Evolutionary conservation across 495 filamentous ascomycete species (phyloP).

Genomic region (Annulohypoxylon moriforme): DNA sequence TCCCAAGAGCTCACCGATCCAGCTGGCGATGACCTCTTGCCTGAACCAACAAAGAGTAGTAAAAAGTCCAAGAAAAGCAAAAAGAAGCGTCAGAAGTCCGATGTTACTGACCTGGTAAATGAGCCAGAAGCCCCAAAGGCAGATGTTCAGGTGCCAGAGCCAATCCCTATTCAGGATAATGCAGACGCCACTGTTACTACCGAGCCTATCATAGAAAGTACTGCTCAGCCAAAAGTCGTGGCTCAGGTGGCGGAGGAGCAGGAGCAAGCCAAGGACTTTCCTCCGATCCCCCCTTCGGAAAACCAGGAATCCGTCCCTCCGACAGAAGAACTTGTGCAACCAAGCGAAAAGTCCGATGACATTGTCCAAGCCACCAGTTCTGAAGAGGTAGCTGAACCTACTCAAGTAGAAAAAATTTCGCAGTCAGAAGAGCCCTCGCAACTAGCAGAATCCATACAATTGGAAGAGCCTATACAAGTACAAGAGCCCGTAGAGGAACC

Average conservation of each 20-base stretch:
- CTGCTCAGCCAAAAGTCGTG: not conserved
- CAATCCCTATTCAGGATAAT: not conserved
- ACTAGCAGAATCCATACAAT: not conserved
- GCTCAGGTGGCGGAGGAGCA: not conserved
- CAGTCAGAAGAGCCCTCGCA: not conserved
- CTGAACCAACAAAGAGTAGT: slow-evolving; percentile 12
- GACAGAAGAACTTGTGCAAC: not conserved
- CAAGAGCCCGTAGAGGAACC: slow-evolving; percentile 4
- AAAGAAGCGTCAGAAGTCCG: slow-evolving; percentile 47
- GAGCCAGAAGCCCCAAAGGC: slow-evolving; percentile 22
- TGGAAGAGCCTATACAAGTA: not conserved
- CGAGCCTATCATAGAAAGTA: not conserved
- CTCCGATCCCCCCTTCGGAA: not conserved
- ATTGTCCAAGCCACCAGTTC: not conserved
- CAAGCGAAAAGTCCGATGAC: not conserved
- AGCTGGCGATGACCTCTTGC: not conserved
- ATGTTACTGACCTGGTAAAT: not conserved
- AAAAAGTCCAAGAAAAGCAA: slow-evolving; percentile 42
- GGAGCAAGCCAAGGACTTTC: not conserved
- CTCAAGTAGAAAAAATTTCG: not conserved
- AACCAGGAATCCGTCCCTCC: not conserved
- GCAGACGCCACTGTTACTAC: not conserved
- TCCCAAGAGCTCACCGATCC: slow-evolving; percentile 4
- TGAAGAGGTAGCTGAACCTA: not conserved
- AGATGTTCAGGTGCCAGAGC: not conserved